Evolutionary conservation across 2,329 filamentous ascomycete species (phyloP).

Genomic region (Stachybotrys elegans): DNA sequence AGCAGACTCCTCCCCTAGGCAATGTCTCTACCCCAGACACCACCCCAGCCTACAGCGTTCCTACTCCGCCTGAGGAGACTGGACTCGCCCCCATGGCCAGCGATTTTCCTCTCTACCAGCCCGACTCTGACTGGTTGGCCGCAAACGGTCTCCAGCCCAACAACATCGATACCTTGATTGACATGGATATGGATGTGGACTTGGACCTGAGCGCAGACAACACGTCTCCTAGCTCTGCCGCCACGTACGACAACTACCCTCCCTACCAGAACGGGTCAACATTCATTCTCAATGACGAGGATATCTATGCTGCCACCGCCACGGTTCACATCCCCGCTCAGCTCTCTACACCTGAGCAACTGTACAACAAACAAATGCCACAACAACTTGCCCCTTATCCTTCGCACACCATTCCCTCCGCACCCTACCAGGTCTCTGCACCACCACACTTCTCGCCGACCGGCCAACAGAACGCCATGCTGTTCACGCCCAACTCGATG

Average conservation of each 20-base stretch:
- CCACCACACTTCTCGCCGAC: slow-evolving; percentile 60
- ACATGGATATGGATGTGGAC: slow-evolving; percentile 34
- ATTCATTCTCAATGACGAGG: slow-evolving; percentile 57
- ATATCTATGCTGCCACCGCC: slow-evolving; percentile 56
- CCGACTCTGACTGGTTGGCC: slow-evolving; percentile 40
- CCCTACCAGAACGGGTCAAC: slow-evolving; percentile 57
- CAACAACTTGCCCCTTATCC: slow-evolving; percentile 33
- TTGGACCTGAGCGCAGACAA: slow-evolving; percentile 35
- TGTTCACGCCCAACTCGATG: slow-evolving; percentile 61
- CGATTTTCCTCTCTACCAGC: slow-evolving; percentile 46
- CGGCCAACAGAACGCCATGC: slow-evolving; percentile 63
- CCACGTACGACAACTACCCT: slow-evolving; percentile 48
- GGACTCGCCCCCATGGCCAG: slow-evolving; percentile 24
- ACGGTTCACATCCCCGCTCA: slow-evolving; percentile 51
- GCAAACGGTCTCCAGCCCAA: slow-evolving; percentile 24
- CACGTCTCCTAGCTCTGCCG: slow-evolving; percentile 31
- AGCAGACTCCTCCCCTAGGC: slow-evolving; percentile 55
- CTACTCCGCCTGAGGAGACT: slow-evolving; percentile 53
- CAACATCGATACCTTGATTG: slow-evolving; percentile 32
- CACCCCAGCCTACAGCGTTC: slow-evolving; percentile 43
- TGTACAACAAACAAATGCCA: slow-evolving; percentile 40
- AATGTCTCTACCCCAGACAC: slow-evolving; percentile 58
- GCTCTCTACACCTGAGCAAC: slow-evolving; percentile 26
- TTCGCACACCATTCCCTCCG: slow-evolving; percentile 17
- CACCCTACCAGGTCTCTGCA: slow-evolving; percentile 12